Percentiles rank a stretch among this genome's conserved stretches.
phyloP scores from a whole-genome alignment of 2,329 filamentous ascomycete genomes.

The Neocucurbitaria cava region DNA sequence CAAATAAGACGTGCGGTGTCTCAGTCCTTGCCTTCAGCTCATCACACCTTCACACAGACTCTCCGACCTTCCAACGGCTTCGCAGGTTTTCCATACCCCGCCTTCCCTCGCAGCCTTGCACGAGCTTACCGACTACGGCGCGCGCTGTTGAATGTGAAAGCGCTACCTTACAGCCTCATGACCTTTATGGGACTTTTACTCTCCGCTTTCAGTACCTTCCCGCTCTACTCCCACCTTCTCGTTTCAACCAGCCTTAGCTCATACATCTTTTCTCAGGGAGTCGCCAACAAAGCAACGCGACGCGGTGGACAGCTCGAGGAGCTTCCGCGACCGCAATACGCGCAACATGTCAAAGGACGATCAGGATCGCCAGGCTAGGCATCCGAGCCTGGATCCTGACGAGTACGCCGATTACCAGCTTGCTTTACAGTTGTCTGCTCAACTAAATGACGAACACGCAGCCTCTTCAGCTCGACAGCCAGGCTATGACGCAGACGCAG shows the following conservation, averaged over 20 bases:
- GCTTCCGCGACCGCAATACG: neutral
- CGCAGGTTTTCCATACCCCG: neutral
- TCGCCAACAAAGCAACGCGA: neutral
- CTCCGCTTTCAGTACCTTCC: neutral
- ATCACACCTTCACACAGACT: neutral
- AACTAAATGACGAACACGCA: constrained; percentile 9
- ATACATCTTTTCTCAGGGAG: neutral
- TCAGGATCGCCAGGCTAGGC: neutral
- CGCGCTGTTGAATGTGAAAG: neutral
- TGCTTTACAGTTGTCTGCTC: constrained; percentile 8
- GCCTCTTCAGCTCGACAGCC: constrained; percentile 1
- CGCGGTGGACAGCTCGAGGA: neutral
- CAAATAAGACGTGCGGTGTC: neutral
- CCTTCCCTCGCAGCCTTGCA: neutral
- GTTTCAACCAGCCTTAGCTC: neutral
- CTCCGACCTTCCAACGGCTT: neutral
- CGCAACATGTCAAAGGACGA: neutral
- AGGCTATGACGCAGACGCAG: constrained; percentile 6
- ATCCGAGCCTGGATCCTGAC: neutral
- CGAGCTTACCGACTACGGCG: neutral
- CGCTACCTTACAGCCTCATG: neutral
- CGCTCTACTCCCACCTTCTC: neutral
- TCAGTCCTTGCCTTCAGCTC: neutral
- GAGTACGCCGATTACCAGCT: constrained; percentile 4
- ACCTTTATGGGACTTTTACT: neutral